These are phyloP conservation scores for Cafeteria roenbergensis DNA, from an alignment of 108 stramenopile species.

Conservation along the genomic window DNA sequence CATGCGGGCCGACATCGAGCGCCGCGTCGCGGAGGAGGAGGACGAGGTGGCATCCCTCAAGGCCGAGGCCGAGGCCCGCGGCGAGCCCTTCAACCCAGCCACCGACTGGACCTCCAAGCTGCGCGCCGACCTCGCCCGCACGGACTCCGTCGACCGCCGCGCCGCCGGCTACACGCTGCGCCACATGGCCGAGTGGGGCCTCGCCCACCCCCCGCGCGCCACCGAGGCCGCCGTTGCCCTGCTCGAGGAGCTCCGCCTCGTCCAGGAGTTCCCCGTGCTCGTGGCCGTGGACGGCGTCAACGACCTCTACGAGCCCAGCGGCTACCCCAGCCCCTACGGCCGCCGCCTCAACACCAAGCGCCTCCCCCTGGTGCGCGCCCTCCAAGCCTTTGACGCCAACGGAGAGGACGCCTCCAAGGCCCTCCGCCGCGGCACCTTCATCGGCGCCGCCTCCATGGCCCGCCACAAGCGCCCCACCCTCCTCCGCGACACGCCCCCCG, in stretches of 20 bases:
- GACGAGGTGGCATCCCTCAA: background rate
- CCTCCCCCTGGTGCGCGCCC: too few species aligned
- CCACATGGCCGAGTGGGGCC: constrained; percentile 10
- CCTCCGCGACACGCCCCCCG: too few species aligned
- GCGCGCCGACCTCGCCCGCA: background rate
- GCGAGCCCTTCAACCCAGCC: background rate
- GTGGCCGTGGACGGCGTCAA: constrained; percentile 19
- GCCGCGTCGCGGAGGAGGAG: background rate
- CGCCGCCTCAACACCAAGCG: too few species aligned
- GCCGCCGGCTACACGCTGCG: constrained; percentile 1
- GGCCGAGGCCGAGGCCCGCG: background rate
- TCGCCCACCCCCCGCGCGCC: constrained; percentile 6
- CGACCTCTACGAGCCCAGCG: constrained; percentile 3
- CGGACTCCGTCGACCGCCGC: background rate
- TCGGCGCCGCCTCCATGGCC: too few species aligned
- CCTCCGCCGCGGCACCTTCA: too few species aligned
- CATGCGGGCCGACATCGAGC: background rate
- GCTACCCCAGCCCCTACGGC: too few species aligned
- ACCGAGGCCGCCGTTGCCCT: constrained; percentile 15
- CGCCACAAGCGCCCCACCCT: too few species aligned
- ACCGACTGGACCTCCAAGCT: background rate
- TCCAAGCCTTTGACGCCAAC: too few species aligned
- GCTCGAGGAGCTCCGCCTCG: constrained; percentile 1
- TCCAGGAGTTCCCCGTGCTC: constrained; percentile 11
- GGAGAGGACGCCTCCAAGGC: too few species aligned